phyloP scores from a whole-genome alignment of 805 yeast species.

The Ogataea glucozyma region DNA sequence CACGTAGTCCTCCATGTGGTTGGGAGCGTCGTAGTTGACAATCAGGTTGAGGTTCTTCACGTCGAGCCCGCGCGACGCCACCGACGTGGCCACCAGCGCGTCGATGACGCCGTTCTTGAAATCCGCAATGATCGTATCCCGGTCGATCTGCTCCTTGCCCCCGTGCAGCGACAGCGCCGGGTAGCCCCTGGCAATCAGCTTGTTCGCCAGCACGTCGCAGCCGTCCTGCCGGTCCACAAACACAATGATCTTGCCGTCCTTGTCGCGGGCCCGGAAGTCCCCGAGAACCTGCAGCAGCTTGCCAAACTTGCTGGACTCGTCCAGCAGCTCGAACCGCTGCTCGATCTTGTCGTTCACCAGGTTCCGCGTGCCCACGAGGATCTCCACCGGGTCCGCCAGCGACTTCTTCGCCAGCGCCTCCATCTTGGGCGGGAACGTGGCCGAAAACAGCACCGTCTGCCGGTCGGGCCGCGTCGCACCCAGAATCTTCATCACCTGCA shows the following conservation, averaged over 20 bases:
- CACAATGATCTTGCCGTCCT: constrained; percentile 59
- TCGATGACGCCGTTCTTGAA: constrained; percentile 63
- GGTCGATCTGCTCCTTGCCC: constrained; percentile 83
- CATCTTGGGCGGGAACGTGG: constrained; percentile 85
- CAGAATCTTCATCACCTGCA: constrained; percentile 84
- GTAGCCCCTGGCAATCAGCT: constrained; percentile 53
- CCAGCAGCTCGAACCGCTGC: constrained; percentile 67
- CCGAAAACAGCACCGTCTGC: constrained; percentile 89
- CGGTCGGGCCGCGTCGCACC: constrained; percentile 77
- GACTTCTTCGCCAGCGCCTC: constrained; percentile 71
- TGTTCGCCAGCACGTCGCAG: constrained; percentile 70
- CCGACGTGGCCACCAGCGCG: constrained; percentile 85
- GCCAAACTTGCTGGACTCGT: constrained; percentile 55
- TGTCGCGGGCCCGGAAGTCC: constrained; percentile 36
- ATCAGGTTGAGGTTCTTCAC: constrained; percentile 84
- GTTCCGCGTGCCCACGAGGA: constrained; percentile 77
- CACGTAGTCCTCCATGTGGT: constrained; percentile 90
- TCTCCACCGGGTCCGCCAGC: constrained; percentile 65
- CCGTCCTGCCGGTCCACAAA: constrained; percentile 88
- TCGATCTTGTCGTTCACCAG: constrained; percentile 78
- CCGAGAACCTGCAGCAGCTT: constrained; percentile 58
- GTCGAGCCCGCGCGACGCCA: constrained; percentile 93
- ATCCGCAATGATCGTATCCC: constrained; percentile 70
- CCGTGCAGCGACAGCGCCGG: constrained; percentile 80
- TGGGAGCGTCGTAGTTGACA: constrained; percentile 78